A percentile compares a stretch with the other conserved stretches of the same genome.
Evolutionary conservation across 345 rosid species (phyloP).

Genomic region (Pistacia integerrima): DNA sequence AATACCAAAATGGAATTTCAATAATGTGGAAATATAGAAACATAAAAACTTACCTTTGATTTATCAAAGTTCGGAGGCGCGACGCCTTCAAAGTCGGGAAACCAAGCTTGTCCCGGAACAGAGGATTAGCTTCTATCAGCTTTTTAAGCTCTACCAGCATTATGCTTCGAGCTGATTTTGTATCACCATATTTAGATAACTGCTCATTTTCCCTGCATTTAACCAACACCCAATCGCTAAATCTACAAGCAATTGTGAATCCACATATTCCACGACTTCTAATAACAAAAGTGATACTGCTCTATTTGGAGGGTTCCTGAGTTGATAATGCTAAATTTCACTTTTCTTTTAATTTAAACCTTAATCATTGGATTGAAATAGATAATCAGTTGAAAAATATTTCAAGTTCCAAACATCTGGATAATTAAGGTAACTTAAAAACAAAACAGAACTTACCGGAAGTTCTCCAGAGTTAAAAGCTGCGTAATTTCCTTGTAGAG

Average conservation of each 20-base stretch:
- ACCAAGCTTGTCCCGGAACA: constrained; percentile 37
- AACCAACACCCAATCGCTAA: background rate
- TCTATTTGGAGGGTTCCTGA: background rate
- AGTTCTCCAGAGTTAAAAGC: constrained; percentile 76
- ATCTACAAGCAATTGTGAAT: background rate
- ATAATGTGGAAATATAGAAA: background rate
- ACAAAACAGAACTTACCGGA: constrained; percentile 49
- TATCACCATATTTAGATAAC: constrained; percentile 38
- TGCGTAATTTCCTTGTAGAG: constrained; percentile 92
- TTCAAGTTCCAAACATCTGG: background rate
- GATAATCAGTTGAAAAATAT: background rate
- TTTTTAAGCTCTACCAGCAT: constrained; percentile 37
- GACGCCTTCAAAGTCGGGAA: constrained; percentile 33
- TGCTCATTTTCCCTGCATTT: constrained; percentile 35
- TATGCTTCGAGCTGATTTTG: constrained; percentile 38
- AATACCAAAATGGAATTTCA: constrained; percentile 3
- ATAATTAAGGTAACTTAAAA: background rate
- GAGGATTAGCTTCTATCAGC: constrained; percentile 36
- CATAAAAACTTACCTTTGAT: constrained; percentile 29
- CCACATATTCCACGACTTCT: background rate
- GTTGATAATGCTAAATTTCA: no score
- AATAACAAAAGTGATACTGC: background rate
- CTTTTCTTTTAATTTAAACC: background rate
- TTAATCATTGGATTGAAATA: no score
- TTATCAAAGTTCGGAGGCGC: constrained; percentile 37